Conservation (phyloP, 2,329 filamentous ascomycete genomes). For the Podosphaera fusca region DNA sequence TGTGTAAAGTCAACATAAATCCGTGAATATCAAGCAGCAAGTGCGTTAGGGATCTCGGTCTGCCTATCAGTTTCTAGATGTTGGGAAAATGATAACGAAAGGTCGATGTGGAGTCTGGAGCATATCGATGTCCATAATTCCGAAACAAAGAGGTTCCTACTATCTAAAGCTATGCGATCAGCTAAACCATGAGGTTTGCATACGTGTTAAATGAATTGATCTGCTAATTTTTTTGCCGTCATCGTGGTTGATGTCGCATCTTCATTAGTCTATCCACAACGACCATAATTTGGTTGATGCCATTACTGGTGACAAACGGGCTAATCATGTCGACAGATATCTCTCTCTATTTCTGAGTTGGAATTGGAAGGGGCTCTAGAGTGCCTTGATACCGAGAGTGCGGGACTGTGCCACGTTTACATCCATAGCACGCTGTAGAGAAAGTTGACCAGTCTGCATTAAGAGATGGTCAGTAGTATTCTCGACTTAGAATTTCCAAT, state of each 20-base stretch:
- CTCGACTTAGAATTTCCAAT: neutral
- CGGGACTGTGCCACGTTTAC: neutral
- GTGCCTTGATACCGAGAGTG: neutral
- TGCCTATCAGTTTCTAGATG: conserved; percentile 6
- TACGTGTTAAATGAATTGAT: conserved; percentile 1
- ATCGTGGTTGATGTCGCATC: neutral
- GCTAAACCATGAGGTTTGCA: conserved; percentile 2
- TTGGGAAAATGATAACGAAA: conserved; percentile 3
- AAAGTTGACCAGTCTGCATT: neutral
- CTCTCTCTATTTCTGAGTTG: neutral
- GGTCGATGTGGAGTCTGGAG: conserved; percentile 1
- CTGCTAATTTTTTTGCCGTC: neutral
- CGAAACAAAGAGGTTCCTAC: conserved; percentile 4
- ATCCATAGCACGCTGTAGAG: neutral
- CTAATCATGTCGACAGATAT: neutral
- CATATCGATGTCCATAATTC: conserved; percentile 6
- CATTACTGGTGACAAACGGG: neutral
- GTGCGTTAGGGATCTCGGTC: conserved; percentile 5
- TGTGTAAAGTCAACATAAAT: conserved; percentile 6
- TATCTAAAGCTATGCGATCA: conserved; percentile 4
- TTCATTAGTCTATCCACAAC: neutral
- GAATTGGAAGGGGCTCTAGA: neutral
- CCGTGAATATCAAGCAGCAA: conserved; percentile 4
- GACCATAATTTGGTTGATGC: neutral
- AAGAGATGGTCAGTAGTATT: neutral